A percentile compares a stretch with the other conserved stretches of the same genome.
Evolutionary conservation across 192 early-diverging fungal genomes (phyloP).

Genomic region (Coemansia sp.): DNA sequence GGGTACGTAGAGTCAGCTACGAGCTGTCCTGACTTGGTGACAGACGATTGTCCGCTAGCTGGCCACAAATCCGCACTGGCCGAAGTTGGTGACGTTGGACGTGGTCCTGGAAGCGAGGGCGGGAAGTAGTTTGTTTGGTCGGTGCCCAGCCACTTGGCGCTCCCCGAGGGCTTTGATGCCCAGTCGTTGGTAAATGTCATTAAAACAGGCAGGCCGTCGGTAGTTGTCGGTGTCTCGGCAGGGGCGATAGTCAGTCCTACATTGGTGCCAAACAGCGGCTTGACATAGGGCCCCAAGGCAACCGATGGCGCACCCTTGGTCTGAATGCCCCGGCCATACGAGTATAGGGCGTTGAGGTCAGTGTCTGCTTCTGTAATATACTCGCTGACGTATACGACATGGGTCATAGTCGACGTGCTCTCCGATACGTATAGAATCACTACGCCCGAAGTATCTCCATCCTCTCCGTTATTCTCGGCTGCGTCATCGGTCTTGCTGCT

Average conservation of each 20-base stretch:
- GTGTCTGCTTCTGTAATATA: slow-evolving; percentile 42
- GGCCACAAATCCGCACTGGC: slow-evolving; percentile 21
- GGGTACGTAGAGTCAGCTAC: slow-evolving; percentile 24
- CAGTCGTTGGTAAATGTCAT: slow-evolving; percentile 36
- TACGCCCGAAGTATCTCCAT: slow-evolving; percentile 12
- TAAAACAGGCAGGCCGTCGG: slow-evolving; percentile 8
- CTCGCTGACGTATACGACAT: slow-evolving; percentile 40
- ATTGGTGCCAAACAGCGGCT: slow-evolving; percentile 43
- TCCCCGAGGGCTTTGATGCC: slow-evolving; percentile 1
- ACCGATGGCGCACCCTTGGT: slow-evolving; percentile 35
- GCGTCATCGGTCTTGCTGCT: not conserved
- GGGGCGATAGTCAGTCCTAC: slow-evolving; percentile 43
- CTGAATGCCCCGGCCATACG: slow-evolving; percentile 41
- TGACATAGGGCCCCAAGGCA: slow-evolving; percentile 31
- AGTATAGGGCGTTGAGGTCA: slow-evolving; percentile 28
- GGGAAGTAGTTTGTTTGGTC: slow-evolving; percentile 28
- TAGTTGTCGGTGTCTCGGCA: not conserved
- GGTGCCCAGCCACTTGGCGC: slow-evolving; percentile 23
- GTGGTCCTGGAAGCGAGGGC: slow-evolving; percentile 24
- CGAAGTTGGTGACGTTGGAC: slow-evolving; percentile 4
- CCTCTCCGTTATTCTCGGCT: slow-evolving; percentile 13
- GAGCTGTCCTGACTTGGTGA: not conserved
- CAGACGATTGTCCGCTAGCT: slow-evolving; percentile 4
- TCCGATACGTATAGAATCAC: slow-evolving; percentile 48
- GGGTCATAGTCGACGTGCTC: slow-evolving; percentile 35